Conservation (phyloP, 2,329 filamentous ascomycete genomes). For the Magnaporthiopsis incrustans region DNA sequence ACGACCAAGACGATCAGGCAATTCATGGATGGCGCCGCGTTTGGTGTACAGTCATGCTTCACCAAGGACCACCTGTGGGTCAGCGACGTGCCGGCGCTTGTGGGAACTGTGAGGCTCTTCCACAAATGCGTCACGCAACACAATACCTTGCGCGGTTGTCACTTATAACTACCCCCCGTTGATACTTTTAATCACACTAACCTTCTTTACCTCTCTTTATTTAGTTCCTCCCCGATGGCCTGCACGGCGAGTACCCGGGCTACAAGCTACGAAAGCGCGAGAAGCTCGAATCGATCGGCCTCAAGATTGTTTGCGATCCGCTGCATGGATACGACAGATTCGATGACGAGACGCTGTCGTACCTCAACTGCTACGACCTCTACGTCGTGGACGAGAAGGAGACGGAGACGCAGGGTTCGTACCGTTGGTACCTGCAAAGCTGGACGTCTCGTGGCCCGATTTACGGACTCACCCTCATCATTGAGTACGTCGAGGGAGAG, state of each 20-base stretch:
- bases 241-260: neutral
- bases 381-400: neutral
- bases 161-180: too few relatives aligned
- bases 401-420: neutral
- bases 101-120: neutral
- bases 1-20: neutral
- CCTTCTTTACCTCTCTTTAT: too few relatives aligned
- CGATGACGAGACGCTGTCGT: neutral
- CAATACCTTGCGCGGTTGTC: too few relatives aligned
- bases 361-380: conserved; percentile 3
- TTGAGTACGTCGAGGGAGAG: neutral
- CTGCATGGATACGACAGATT: neutral
- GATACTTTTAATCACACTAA: too few relatives aligned
- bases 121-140: neutral
- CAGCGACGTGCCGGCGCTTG: neutral
- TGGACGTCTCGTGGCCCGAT: too few relatives aligned
- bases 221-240: neutral
- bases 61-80: neutral
- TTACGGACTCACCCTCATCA: neutral
- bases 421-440: neutral
- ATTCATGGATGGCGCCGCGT: neutral
- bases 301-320: conserved; percentile 60
- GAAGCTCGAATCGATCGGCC: conserved; percentile 62
- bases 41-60: neutral
- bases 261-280: conserved; percentile 53